These are phyloP conservation scores for Hibiscus mutabilis DNA, from an alignment of 345 rosid genomes.

Conservation along the genomic window DNA sequence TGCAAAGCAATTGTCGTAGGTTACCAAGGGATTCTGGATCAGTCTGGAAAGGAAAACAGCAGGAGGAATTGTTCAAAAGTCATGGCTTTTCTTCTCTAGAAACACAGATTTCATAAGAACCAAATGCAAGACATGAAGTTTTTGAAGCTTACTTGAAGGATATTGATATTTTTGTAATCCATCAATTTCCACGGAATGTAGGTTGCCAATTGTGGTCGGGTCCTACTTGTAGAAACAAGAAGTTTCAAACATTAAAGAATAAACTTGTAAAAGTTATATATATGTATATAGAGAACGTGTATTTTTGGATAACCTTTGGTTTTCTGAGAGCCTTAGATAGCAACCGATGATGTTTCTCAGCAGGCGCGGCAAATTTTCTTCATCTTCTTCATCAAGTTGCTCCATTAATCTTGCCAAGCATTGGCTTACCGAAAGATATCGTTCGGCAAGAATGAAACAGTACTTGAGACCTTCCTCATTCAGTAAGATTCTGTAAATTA, in stretches of 20 bases:
- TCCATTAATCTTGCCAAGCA: constrained; percentile 28
- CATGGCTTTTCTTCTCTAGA: no score
- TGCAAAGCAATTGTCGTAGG: constrained; percentile 13
- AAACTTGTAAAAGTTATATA: background rate
- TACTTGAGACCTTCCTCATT: constrained; percentile 33
- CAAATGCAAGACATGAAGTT: background rate
- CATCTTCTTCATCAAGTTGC: constrained; percentile 6
- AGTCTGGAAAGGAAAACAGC: constrained; percentile 18
- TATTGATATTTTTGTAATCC: constrained; percentile 7
- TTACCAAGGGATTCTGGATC: background rate
- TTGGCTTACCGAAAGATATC: constrained; percentile 22
- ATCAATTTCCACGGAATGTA: constrained; percentile 19
- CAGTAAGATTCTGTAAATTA: constrained; percentile 15
- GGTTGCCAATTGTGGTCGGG: constrained; percentile 6
- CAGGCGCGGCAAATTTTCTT: constrained; percentile 18
- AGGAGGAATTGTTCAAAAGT: background rate
- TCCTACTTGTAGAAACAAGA: constrained; percentile 16
- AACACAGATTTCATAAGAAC: no score
- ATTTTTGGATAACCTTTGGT: constrained; percentile 31
- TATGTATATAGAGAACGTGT: background rate
- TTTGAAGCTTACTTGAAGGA: constrained; percentile 23
- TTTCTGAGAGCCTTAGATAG: constrained; percentile 39
- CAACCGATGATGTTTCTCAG: constrained; percentile 32
- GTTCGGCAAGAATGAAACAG: constrained; percentile 31
- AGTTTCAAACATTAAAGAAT: background rate